Evolutionary conservation across 805 yeast species (phyloP), one percentile per base, ranked within the genome.

Genomic region (Teunomyces cretensis): DNA sequence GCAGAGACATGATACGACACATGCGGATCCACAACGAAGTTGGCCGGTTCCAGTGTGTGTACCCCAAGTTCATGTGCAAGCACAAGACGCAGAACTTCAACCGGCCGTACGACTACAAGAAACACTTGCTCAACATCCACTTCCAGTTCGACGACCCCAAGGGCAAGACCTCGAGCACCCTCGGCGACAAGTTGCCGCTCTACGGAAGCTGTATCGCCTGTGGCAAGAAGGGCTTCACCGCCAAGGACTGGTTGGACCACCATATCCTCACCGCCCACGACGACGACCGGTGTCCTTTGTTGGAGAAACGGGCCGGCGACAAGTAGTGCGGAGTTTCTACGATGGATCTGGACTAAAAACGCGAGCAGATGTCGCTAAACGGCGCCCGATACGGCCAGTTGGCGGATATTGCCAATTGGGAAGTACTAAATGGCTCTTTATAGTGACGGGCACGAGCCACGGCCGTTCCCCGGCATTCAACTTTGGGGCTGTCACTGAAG

Each of bases 241-340:
- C 83, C 7, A 64, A 64, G 22, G 76, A 70, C 14, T 83, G 88
- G 88, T 62, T 83, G 15, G 77, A 76, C 14, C 51, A 60, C 11
- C 88, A 83, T 56, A 74, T 82, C 9, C 57, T 76, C 45, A 60
- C 70, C n/a, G 50, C 30, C 14, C 44, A 45, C 15, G 24, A 16
- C 15, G 30, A 41, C 12, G 32, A 27, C 15, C 27, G 46, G 30
- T 48, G 51, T 40, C 33, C 48, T n/a, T 40, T 40, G 26, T 40
- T 40, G 37, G 43, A 40, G 30, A 31, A 28, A 16, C 33, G 27
- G 30, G 31, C 38, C 22, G 22, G 3, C 6, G 22, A 19, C 22
- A 19, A 19, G 6, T 19, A 19, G 22, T 4, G 22, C n/a, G n/a
- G n/a, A n/a, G n/a, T n/a, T n/a, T n/a, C n/a, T n/a, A n/a, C n/a